Evolutionary conservation across 1,284 basidiomycete species (phyloP).

Genomic region (Taiwanofungus camphoratus): DNA sequence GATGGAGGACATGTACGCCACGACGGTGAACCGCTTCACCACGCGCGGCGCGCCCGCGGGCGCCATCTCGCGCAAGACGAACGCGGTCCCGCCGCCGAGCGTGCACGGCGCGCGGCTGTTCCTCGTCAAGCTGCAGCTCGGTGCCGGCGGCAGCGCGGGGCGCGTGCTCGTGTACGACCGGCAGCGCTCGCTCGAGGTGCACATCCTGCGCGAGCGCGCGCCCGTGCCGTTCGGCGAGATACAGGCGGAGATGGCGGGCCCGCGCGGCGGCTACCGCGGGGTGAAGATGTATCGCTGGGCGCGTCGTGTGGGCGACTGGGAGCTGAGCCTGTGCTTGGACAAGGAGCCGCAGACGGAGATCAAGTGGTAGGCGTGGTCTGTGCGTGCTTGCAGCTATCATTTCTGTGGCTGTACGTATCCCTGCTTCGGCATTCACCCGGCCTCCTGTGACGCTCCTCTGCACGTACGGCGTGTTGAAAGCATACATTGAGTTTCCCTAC

Average conservation of each 20-base stretch:
- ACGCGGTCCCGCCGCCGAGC: slow-evolving; percentile 23
- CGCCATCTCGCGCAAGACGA: neutral
- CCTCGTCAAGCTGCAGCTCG: slow-evolving; percentile 36
- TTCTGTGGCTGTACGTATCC: too few relatives aligned
- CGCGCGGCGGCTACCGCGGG: slow-evolving; percentile 6
- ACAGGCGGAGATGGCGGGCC: neutral
- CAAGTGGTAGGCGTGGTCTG: slow-evolving; percentile 16
- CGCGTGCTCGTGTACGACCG: slow-evolving; percentile 36
- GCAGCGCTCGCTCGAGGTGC: slow-evolving; percentile 31
- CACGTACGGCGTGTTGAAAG: too few relatives aligned
- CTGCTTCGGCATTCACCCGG: too few relatives aligned
- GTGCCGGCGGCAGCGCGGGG: slow-evolving; percentile 1
- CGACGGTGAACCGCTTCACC: slow-evolving; percentile 13
- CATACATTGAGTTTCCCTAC: too few relatives aligned
- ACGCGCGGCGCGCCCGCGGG: neutral
- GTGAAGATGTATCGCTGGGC: slow-evolving; percentile 30
- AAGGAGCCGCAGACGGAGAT: slow-evolving; percentile 13
- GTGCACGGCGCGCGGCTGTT: slow-evolving; percentile 32
- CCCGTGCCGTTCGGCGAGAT: neutral
- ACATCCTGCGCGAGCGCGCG: slow-evolving; percentile 1
- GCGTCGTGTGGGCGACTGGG: slow-evolving; percentile 21
- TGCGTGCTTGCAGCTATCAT: too few relatives aligned
- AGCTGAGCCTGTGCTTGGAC: slow-evolving; percentile 24
- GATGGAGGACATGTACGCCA: slow-evolving; percentile 9
- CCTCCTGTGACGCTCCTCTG: too few relatives aligned